phyloP scores from a whole-genome alignment of 2,329 filamentous ascomycete genomes.

The Sphaerostilbella broomeana region DNA sequence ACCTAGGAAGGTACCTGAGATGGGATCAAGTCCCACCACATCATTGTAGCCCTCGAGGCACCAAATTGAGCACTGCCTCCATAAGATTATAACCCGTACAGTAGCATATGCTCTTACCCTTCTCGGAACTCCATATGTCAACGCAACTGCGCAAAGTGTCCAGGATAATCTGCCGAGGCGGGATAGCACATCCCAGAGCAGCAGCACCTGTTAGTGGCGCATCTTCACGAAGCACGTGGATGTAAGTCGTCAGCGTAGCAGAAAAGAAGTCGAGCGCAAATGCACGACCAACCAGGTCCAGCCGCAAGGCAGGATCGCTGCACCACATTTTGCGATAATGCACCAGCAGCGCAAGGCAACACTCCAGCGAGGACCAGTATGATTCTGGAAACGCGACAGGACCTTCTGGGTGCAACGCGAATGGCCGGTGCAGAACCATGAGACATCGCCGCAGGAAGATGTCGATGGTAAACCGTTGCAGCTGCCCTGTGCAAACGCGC shows the following conservation, averaged over 20 bases:
- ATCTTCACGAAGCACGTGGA: constrained; percentile 30
- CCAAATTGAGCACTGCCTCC: constrained; percentile 21
- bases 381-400: constrained; percentile 29
- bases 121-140: constrained; percentile 30
- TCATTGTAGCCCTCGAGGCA: too few species aligned
- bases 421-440: constrained; percentile 31
- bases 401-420: constrained; percentile 28
- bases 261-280: constrained; percentile 33
- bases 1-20: too few species aligned
- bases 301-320: constrained; percentile 19
- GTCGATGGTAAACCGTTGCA: constrained; percentile 29
- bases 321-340: constrained; percentile 32
- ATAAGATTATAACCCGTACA: constrained; percentile 28
- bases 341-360: constrained; percentile 29
- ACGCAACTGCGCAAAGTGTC: constrained; percentile 29
- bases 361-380: constrained; percentile 33
- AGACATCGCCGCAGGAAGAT: constrained; percentile 30
- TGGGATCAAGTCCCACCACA: neutral
- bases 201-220: constrained; percentile 25
- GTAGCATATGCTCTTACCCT: constrained; percentile 30
- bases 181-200: constrained; percentile 24
- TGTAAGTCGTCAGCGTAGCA: constrained; percentile 27
- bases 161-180: constrained; percentile 29
- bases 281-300: constrained; percentile 27
- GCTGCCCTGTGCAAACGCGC: constrained; percentile 22